Percentiles rank a stretch among this genome's conserved stretches.
Evolutionary conservation across 2,329 filamentous ascomycete genomes (phyloP).

Genomic region (Arthrobotrys sinensis): DNA sequence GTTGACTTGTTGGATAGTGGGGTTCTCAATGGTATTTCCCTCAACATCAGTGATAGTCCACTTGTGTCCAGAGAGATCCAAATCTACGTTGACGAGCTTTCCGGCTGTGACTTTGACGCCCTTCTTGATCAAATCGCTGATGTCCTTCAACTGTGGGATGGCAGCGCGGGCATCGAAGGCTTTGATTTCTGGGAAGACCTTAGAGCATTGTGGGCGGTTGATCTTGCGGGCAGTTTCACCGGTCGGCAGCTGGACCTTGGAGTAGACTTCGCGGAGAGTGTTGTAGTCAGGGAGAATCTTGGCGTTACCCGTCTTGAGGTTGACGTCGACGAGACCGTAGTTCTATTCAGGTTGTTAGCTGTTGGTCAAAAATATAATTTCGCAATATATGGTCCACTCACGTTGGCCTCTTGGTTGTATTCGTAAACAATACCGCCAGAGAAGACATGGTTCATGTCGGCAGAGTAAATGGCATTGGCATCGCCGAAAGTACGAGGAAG

Average conservation of each 20-base stretch:
- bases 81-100: conserved; percentile 52
- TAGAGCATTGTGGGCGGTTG: conserved; percentile 61
- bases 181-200: conserved; percentile 50
- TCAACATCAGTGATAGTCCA: conserved; percentile 57
- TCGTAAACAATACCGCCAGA: conserved; percentile 87
- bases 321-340: conserved; percentile 70
- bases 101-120: conserved; percentile 54
- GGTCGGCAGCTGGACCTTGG: conserved; percentile 59
- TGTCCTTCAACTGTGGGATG: conserved; percentile 34
- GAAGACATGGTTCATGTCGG: conserved; percentile 78
- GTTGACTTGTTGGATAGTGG: conserved; percentile 47
- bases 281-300: conserved; percentile 69
- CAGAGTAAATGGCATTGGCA: conserved; percentile 79
- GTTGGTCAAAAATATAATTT: conserved; percentile 67
- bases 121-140: conserved; percentile 47
- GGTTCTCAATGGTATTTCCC: conserved; percentile 44
- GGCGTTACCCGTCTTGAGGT: conserved; percentile 67
- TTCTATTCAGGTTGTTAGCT: conserved; percentile 63
- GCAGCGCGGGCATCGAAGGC: conserved; percentile 34
- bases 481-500: conserved; percentile 83
- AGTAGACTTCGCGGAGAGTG: conserved; percentile 62
- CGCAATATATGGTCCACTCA: not conserved
- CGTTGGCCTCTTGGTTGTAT: conserved; percentile 79
- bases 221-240: conserved; percentile 54
- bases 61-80: conserved; percentile 47